Conservation (phyloP, 31 red algal genomes). For the Asparagopsis taxiformis region DNA sequence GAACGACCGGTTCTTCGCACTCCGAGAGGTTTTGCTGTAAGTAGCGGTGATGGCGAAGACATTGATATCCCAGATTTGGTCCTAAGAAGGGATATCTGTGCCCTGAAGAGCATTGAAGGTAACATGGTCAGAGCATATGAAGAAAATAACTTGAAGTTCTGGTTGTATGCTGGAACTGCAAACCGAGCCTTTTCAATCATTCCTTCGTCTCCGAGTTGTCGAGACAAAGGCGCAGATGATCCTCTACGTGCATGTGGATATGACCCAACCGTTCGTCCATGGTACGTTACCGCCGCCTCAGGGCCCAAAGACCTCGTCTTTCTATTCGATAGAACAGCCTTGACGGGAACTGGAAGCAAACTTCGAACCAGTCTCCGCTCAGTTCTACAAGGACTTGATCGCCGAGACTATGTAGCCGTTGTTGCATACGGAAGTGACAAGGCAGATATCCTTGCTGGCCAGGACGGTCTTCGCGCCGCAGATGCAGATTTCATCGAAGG, state of each 20-base stretch:
- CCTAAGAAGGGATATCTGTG: not conserved
- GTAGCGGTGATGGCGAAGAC: not conserved
- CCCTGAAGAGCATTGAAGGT: not conserved
- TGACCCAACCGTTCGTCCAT: constrained; percentile 31
- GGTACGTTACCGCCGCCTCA: constrained; percentile 41
- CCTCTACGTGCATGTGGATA: constrained; percentile 7
- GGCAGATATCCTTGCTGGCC: not conserved
- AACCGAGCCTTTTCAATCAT: not conserved
- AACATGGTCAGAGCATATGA: not conserved
- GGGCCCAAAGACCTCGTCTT: constrained; percentile 34
- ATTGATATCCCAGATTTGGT: not conserved
- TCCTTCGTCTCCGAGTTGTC: not conserved
- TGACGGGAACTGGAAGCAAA: not conserved
- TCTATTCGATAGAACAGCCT: constrained; percentile 28
- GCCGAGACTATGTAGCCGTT: constrained; percentile 25
- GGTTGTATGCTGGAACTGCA: not conserved
- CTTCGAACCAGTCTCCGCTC: constrained; percentile 2
- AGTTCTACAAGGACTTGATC: not conserved
- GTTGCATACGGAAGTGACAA: constrained; percentile 1
- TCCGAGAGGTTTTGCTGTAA: not conserved
- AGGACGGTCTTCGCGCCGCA: not conserved
- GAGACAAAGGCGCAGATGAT: not conserved
- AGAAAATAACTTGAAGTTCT: not conserved
- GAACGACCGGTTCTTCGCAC: not conserved
- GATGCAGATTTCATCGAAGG: constrained; percentile 3